Base-by-base conservation (phyloP, 768 basidiomycete genomes). In the Thelephora ganbajun region DNA sequence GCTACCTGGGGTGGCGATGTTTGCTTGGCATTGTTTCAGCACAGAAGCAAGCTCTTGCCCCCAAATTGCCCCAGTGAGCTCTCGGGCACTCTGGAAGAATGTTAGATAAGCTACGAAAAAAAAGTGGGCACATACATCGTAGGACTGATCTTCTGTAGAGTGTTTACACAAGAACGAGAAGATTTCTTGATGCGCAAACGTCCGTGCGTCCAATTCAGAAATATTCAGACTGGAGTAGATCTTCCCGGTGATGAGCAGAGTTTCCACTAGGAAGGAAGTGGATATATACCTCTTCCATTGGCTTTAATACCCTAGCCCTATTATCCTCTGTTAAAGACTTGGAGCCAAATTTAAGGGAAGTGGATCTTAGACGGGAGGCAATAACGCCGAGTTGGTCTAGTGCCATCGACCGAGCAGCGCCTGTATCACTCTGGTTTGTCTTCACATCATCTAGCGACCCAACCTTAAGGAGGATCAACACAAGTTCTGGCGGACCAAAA, bases 321-420 rank as follows among this genome's bases (percentile, higher is more conserved):
- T 41, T 14, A 41, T 59, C 47, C 50, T 60, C 47, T 62, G 70
- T 47, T 50, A 33, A 33, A 2, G 45, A 42, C 2, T 59, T 52
- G 63, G 57, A 35, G 53, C 61, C 56, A 16, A 72, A 56, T 42
- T 57, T 70, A 41, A 80, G 61, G 45, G 67, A 64, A 34, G 75
- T 80, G 0, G 74, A 65, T 30, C 85, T 74, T 36, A 98, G 72
- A 36, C 79, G 76, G 3, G 91, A 85, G 19, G 86, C 92, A 46
- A 99, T 88, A n/a, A 82, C 72, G 9, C 96, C 96, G 0, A 99
- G 69, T 63, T 98, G 89, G 59, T 99, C 96, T 33, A 98, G 69
- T 0, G 92, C 88, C 52, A 96, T 80, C 1, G 79, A 80, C 61
- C 92, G 94, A 0, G 83, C 80, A 0, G 89, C 88, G 55, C 87